phyloP scores from a whole-genome alignment of 2,329 filamentous ascomycete species.

The Calonectria pteridis region DNA sequence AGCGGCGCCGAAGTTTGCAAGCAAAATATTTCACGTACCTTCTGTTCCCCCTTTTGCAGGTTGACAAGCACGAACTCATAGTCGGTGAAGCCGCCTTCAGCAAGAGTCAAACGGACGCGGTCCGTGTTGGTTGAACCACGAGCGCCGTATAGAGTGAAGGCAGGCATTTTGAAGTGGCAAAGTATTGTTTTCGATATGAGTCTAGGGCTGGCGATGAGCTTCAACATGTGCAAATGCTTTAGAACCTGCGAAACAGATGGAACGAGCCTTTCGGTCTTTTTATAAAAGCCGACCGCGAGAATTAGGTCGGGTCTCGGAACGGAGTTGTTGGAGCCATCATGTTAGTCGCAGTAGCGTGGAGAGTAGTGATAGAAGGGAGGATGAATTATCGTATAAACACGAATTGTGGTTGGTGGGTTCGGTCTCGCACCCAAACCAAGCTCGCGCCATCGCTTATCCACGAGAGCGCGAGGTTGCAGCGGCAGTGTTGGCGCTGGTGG shows the following conservation, averaged over 20 bases:
- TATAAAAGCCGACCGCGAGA: neutral
- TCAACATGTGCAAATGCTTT: conserved; percentile 42
- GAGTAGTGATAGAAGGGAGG: neutral
- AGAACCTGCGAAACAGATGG: neutral
- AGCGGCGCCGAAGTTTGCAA: conserved; percentile 26
- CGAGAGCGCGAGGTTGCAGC: neutral
- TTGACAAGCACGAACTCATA: conserved; percentile 55
- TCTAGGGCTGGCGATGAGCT: conserved; percentile 39
- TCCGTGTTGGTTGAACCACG: conserved; percentile 57
- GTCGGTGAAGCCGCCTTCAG: conserved; percentile 58
- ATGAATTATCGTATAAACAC: conserved; percentile 20
- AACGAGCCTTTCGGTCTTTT: conserved; percentile 26
- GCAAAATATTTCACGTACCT: conserved; percentile 46
- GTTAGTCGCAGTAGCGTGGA: neutral
- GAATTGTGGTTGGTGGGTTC: conserved; percentile 48
- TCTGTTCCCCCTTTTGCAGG: conserved; percentile 56
- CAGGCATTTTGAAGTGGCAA: conserved; percentile 54
- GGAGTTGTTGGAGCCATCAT: neutral
- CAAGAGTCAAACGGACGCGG: conserved; percentile 57
- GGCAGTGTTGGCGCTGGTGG: neutral
- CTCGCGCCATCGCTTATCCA: conserved; percentile 31
- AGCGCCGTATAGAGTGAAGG: conserved; percentile 56
- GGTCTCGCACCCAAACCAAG: conserved; percentile 48
- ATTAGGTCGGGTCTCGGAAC: neutral
- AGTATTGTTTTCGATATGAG: conserved; percentile 44